These are phyloP conservation scores for Striga asiatica DNA, from an alignment of 257 asterid species.

Conservation along the genomic window DNA sequence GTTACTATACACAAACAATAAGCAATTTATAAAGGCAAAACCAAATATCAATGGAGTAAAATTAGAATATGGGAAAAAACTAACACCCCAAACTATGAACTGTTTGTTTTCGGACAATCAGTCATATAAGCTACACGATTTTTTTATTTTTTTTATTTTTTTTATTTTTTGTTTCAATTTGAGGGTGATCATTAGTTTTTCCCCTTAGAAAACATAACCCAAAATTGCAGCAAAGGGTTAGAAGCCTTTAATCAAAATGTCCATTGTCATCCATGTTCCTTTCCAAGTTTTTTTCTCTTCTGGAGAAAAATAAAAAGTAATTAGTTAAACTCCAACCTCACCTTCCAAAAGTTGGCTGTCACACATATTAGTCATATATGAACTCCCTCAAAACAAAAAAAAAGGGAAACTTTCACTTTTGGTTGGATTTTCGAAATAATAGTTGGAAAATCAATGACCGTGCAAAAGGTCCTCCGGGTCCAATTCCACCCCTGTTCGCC, in stretches of 20 bases:
- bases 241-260: slow-evolving; percentile 15
- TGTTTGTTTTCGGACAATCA: too few relatives aligned
- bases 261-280: slow-evolving; percentile 6
- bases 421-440: not conserved
- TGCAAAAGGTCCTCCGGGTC: slow-evolving; percentile 54
- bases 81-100: not conserved
- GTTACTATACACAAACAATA: not conserved
- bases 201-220: too few relatives aligned
- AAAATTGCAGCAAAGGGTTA: slow-evolving; percentile 19
- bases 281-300: not conserved
- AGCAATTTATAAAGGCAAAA: not conserved
- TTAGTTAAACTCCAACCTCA: slow-evolving; percentile 9
- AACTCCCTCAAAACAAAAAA: slow-evolving; percentile 12
- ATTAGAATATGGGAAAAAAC: not conserved
- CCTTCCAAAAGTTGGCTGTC: slow-evolving; percentile 2
- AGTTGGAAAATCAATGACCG: slow-evolving; percentile 22
- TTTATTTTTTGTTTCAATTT: too few relatives aligned
- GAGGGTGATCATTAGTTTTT: too few relatives aligned
- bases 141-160: too few relatives aligned
- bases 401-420: too few relatives aligned
- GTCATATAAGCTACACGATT: too few relatives aligned
- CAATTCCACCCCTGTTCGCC: slow-evolving; percentile 36
- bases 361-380: too few relatives aligned
- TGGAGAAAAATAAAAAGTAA: slow-evolving; percentile 5
- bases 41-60: not conserved